phyloP scores from a whole-genome alignment of 495 filamentous ascomycete genomes.

The Chaetomium tenue region DNA sequence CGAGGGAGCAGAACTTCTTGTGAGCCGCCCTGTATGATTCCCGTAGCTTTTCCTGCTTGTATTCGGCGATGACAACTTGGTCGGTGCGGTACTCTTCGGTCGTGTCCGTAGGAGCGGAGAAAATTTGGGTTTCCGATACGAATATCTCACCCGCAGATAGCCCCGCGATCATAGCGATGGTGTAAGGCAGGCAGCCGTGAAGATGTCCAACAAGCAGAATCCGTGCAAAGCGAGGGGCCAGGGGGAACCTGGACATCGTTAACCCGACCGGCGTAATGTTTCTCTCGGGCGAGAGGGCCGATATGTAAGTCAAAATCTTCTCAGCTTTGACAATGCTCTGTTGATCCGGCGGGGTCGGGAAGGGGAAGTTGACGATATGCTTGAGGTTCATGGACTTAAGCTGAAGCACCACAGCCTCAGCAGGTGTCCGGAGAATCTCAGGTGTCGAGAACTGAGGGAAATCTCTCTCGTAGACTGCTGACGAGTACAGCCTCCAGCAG shows the following conservation, averaged over 20 bases:
- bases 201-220: constrained; percentile 86
- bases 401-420: constrained; percentile 88
- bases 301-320: constrained; percentile 73
- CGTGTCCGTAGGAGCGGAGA: constrained; percentile 47
- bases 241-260: constrained; percentile 81
- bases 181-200: constrained; percentile 78
- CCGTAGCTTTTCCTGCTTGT: constrained; percentile 59
- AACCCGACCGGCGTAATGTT: constrained; percentile 73
- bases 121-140: constrained; percentile 76
- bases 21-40: constrained; percentile 75
- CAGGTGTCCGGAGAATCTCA: constrained; percentile 87
- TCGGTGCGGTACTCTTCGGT: constrained; percentile 59
- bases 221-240: constrained; percentile 85
- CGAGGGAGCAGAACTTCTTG: constrained; percentile 73
- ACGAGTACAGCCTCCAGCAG: constrained; percentile 91
- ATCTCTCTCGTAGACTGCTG: constrained; percentile 87
- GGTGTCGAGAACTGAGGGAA: constrained; percentile 84
- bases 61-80: constrained; percentile 65
- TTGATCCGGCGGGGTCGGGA: constrained; percentile 85
- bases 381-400: constrained; percentile 94
- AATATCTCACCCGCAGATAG: constrained; percentile 87
- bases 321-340: constrained; percentile 80
- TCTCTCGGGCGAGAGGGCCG: constrained; percentile 64
- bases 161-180: constrained; percentile 83
- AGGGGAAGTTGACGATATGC: constrained; percentile 93